Evolutionary conservation across 139 green algal genomes (phyloP).

Genomic region (Desmodesmus armatus): DNA sequence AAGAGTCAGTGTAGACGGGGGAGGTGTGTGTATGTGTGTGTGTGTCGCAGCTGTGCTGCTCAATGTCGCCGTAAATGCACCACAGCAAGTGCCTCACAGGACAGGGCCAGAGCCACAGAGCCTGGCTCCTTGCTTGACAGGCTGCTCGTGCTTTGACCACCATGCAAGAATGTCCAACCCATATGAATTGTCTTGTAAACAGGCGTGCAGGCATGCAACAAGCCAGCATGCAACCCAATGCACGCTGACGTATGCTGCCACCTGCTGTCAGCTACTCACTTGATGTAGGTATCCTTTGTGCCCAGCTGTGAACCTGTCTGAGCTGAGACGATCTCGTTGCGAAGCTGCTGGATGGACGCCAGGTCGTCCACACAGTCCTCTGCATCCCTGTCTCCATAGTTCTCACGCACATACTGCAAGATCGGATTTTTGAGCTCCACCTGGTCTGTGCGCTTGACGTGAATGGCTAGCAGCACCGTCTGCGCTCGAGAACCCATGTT

Average conservation of each 20-base stretch:
- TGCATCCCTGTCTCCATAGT: conserved; percentile 69
- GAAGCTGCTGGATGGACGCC: conserved; percentile 66
- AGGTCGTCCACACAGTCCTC: conserved; percentile 81
- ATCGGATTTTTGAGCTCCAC: conserved; percentile 80
- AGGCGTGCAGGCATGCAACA: no score
- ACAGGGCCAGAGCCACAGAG: no score
- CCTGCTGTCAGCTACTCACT: conserved; percentile 53
- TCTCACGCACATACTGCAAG: conserved; percentile 69
- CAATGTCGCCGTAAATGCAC: no score
- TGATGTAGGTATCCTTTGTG: conserved; percentile 70
- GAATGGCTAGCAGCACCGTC: conserved; percentile 73
- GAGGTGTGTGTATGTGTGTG: no score
- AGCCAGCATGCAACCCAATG: background rate
- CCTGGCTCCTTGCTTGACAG: no score
- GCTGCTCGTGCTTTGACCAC: no score
- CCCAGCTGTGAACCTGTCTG: conserved; percentile 54
- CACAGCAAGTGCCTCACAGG: no score
- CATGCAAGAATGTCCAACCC: background rate
- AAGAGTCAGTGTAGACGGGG: no score
- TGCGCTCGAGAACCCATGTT: no score
- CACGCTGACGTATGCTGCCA: background rate
- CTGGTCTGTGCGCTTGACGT: conserved; percentile 82
- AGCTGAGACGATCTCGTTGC: conserved; percentile 60
- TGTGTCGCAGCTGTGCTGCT: no score
- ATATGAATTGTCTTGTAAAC: no score